Conservation (phyloP, 1,284 basidiomycete genomes). For the Amylostereum chailletii region DNA sequence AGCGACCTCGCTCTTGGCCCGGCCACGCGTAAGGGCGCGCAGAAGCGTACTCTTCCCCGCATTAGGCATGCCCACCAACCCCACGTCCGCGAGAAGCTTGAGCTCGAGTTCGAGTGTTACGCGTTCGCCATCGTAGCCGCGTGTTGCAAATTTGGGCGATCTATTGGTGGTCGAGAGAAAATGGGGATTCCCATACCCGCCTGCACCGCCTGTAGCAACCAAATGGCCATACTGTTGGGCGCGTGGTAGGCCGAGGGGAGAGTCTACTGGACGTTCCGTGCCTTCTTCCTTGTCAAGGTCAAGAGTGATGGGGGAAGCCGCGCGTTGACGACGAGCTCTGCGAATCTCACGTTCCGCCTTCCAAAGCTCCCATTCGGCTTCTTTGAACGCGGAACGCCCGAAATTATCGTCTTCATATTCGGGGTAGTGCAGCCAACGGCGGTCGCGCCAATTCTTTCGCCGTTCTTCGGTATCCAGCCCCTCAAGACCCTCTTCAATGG, state of each 20-base stretch:
- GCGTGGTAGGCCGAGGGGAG: slow-evolving; percentile 60
- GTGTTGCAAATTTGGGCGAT: slow-evolving; percentile 74
- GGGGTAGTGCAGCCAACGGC: slow-evolving; percentile 78
- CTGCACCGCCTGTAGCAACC: slow-evolving; percentile 72
- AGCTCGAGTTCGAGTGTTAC: slow-evolving; percentile 87
- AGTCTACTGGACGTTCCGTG: slow-evolving; percentile 38
- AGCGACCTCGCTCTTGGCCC: slow-evolving; percentile 83
- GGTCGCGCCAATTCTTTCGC: slow-evolving; percentile 51
- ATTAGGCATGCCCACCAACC: slow-evolving; percentile 94
- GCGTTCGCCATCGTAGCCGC: slow-evolving; percentile 76
- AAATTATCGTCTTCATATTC: slow-evolving; percentile 53
- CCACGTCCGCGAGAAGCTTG: slow-evolving; percentile 91
- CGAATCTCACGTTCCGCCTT: slow-evolving; percentile 56
- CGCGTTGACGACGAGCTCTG: slow-evolving; percentile 33
- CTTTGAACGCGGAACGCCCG: slow-evolving; percentile 57
- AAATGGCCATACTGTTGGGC: slow-evolving; percentile 58
- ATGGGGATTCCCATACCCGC: slow-evolving; percentile 88
- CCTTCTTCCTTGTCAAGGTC: slow-evolving; percentile 51
- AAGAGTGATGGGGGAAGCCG: slow-evolving; percentile 39
- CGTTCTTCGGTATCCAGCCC: slow-evolving; percentile 39
- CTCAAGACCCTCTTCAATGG: slow-evolving; percentile 52
- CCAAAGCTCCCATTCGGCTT: slow-evolving; percentile 62
- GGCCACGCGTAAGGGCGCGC: slow-evolving; percentile 79
- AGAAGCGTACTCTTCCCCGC: slow-evolving; percentile 88
- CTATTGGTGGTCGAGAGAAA: slow-evolving; percentile 64